Evolutionary conservation across 1,284 basidiomycete genomes (phyloP).

Genomic region (Pisolithus thermaeus): DNA sequence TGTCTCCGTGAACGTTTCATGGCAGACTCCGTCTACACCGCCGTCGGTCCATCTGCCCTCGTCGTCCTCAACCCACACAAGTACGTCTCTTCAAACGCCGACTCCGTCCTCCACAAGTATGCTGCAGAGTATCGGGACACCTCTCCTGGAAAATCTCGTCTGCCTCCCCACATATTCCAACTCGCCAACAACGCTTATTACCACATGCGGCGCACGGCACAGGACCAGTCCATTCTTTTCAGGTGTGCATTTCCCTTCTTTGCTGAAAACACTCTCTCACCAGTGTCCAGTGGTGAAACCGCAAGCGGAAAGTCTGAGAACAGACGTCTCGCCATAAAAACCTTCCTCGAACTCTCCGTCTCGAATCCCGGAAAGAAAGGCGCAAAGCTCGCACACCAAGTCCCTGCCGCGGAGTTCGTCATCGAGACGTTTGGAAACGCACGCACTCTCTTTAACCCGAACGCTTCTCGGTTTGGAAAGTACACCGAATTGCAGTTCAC

Average conservation of each 20-base stretch:
- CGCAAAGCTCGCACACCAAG: slow-evolving; percentile 76
- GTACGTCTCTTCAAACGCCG: slow-evolving; percentile 74
- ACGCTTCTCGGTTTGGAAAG: slow-evolving; percentile 88
- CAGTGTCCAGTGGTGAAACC: slow-evolving; percentile 71
- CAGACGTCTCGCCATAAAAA: slow-evolving; percentile 84
- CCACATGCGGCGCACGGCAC: slow-evolving; percentile 90
- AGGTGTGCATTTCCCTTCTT: slow-evolving; percentile 47
- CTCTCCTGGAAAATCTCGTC: slow-evolving; percentile 42
- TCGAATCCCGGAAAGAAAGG: slow-evolving; percentile 92
- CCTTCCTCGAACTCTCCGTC: slow-evolving; percentile 83
- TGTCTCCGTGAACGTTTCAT: slow-evolving; percentile 85
- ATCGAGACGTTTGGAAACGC: slow-evolving; percentile 92
- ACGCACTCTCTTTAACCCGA: slow-evolving; percentile 84
- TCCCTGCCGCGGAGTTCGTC: slow-evolving; percentile 93
- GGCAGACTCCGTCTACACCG: slow-evolving; percentile 78
- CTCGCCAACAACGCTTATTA: slow-evolving; percentile 90
- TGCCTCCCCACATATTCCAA: slow-evolving; percentile 84
- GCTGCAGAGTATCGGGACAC: slow-evolving; percentile 70
- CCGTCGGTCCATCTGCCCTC: slow-evolving; percentile 62
- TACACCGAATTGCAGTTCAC: slow-evolving; percentile 94
- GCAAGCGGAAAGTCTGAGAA: slow-evolving; percentile 93
- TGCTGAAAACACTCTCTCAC: not conserved
- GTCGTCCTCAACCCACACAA: slow-evolving; percentile 89
- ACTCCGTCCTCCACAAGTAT: slow-evolving; percentile 79
- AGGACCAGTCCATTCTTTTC: slow-evolving; percentile 88